A percentile compares a stretch with the other conserved stretches of the same genome.
phyloP scores from a whole-genome alignment of 1,284 basidiomycete species.

The Cryptococcus deneoformans region DNA sequence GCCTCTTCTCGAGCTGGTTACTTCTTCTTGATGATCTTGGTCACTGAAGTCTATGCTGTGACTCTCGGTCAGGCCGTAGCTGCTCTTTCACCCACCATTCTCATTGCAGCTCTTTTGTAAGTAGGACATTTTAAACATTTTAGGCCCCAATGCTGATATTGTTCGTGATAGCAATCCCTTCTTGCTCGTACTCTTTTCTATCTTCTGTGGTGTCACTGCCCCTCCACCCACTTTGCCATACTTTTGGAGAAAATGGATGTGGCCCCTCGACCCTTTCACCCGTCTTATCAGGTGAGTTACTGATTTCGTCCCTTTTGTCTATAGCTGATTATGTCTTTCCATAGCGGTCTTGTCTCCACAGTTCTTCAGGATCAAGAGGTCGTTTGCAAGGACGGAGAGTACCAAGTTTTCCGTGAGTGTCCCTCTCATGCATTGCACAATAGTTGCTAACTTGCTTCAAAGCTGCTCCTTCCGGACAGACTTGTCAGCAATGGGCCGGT shows the following conservation, averaged over 20 bases:
- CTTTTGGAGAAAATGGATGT: slow-evolving; percentile 68
- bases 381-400: slow-evolving; percentile 65
- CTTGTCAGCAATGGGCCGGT: slow-evolving; percentile 67
- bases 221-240: slow-evolving; percentile 58
- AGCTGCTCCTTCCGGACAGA: slow-evolving; percentile 68
- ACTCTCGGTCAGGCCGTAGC: slow-evolving; percentile 68
- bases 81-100: slow-evolving; percentile 60
- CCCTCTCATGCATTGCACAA: not conserved
- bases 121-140: no score
- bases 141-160: not conserved
- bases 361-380: slow-evolving; percentile 74
- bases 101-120: slow-evolving; percentile 68
- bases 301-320: not conserved
- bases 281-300: slow-evolving; percentile 58
- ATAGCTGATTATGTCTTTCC: slow-evolving; percentile 12
- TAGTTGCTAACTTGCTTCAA: slow-evolving; percentile 45
- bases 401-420: slow-evolving; percentile 57
- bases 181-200: slow-evolving; percentile 62
- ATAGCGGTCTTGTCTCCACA: slow-evolving; percentile 65
- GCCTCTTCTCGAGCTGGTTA: slow-evolving; percentile 33
- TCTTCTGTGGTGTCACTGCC: slow-evolving; percentile 79
- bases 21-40: slow-evolving; percentile 61
- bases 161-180: slow-evolving; percentile 54
- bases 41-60: slow-evolving; percentile 73
- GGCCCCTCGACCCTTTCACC: slow-evolving; percentile 57